Evolutionary conservation across 2,329 filamentous ascomycete genomes (phyloP).

Genomic region (Botryosphaeria dothidea): DNA sequence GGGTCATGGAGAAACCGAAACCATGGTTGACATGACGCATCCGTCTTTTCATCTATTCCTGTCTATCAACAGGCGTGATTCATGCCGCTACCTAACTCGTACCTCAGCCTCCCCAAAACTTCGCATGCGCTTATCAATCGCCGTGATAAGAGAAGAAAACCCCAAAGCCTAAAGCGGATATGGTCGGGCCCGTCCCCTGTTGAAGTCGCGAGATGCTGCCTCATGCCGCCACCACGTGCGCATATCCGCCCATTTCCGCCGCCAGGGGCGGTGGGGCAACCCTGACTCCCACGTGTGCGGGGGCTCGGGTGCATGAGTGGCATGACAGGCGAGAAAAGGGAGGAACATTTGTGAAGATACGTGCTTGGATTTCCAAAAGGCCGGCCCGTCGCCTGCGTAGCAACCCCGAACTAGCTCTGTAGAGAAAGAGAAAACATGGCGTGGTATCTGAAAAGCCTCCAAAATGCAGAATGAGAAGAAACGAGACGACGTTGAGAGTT

Average conservation of each 20-base stretch:
- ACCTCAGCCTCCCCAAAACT: neutral
- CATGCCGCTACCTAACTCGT: neutral
- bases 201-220: neutral
- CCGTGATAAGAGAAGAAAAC: neutral
- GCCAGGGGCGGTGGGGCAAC: constrained; percentile 3
- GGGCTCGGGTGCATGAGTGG: neutral
- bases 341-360: neutral
- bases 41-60: constrained; percentile 3
- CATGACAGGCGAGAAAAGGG: neutral
- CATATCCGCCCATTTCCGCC: constrained; percentile 6
- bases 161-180: constrained; percentile 1
- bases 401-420: constrained; percentile 3
- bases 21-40: neutral
- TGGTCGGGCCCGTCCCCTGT: neutral
- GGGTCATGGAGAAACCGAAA: neutral
- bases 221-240: constrained; percentile 5
- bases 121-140: neutral
- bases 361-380: constrained; percentile 7
- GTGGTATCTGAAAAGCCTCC: constrained; percentile 13
- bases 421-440: constrained; percentile 10
- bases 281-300: constrained; percentile 7
- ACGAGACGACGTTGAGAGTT: neutral
- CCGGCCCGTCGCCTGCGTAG: neutral
- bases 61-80: constrained; percentile 4
- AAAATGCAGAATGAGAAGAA: constrained; percentile 6